phyloP scores from a whole-genome alignment of 345 rosid genomes.

The Dipteronia sinensis region DNA sequence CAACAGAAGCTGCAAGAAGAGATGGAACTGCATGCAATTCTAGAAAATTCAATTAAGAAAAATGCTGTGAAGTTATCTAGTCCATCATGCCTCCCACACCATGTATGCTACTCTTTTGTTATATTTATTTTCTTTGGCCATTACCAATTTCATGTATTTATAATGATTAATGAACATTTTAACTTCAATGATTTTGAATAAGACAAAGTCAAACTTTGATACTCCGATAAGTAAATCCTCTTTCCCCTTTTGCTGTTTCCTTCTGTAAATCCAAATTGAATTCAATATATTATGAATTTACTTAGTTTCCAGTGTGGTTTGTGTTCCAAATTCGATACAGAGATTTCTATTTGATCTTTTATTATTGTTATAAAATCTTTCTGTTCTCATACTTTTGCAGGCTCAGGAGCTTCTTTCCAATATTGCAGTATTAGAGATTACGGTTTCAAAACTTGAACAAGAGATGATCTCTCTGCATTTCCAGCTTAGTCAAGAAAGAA shows the following conservation, averaged over 20 bases:
- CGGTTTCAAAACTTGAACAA: conserved; percentile 73
- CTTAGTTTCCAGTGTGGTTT: neutral
- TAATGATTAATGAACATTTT: neutral
- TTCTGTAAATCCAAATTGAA: neutral
- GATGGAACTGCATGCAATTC: conserved; percentile 56
- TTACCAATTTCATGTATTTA: neutral
- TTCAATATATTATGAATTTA: neutral
- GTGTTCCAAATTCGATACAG: neutral
- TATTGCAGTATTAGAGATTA: conserved; percentile 63
- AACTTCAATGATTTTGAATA: neutral
- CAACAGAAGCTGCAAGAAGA: conserved; percentile 73
- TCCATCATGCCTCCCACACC: conserved; percentile 55
- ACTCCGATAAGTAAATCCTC: neutral
- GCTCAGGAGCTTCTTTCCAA: conserved; percentile 74
- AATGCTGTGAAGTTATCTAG: conserved; percentile 49
- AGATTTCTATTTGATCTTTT: neutral
- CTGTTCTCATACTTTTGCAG: conserved; percentile 38
- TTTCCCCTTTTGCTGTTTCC: neutral
- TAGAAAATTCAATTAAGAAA: conserved; percentile 59
- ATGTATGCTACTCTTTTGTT: conserved; percentile 38
- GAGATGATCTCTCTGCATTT: conserved; percentile 82
- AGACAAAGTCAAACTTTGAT: neutral
- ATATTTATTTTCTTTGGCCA: neutral
- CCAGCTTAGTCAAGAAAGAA: conserved; percentile 93
- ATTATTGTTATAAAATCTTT: conserved; percentile 24